These are phyloP conservation scores for Phytophthora megakarya DNA, from an alignment of 352 stramenopile genomes.

Conservation along the genomic window DNA sequence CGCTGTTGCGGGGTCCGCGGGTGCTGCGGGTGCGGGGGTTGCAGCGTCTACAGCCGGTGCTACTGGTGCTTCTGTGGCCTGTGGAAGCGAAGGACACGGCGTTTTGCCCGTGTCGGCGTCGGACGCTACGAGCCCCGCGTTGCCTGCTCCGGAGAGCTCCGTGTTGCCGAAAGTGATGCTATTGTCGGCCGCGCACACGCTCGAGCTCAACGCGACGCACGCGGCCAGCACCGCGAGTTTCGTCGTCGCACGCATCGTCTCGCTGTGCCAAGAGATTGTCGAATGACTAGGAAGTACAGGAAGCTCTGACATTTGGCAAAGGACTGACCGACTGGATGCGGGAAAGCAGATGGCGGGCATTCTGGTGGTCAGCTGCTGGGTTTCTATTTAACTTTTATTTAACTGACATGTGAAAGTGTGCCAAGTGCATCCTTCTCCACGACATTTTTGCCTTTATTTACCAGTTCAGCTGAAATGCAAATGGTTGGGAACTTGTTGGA, in stretches of 20 bases:
- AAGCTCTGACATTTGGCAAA: too few species aligned
- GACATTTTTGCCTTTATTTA: too few species aligned
- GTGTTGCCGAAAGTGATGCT: conserved; percentile 36
- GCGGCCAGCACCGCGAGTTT: conserved; percentile 27
- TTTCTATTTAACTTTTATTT: conserved; percentile 10
- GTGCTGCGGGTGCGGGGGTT: background rate
- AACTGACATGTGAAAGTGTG: too few species aligned
- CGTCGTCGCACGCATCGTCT: conserved; percentile 26
- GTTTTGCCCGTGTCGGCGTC: conserved; percentile 31
- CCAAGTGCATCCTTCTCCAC: too few species aligned
- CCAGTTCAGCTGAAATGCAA: too few species aligned
- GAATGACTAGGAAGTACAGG: conserved; percentile 12
- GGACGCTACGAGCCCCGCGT: conserved; percentile 26
- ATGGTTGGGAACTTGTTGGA: too few species aligned
- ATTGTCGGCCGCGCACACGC: conserved; percentile 16
- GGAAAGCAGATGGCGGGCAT: conserved; percentile 29
- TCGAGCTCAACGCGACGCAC: conserved; percentile 22
- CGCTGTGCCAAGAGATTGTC: conserved; percentile 10
- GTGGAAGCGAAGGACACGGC: conserved; percentile 31
- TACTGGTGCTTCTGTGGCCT: conserved; percentile 3
- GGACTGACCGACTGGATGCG: conserved; percentile 17
- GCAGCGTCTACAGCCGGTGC: too few species aligned
- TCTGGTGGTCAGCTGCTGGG: conserved; percentile 20
- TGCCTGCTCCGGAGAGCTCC: conserved; percentile 20
- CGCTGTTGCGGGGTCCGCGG: conserved; percentile 1